These are phyloP conservation scores for Diaporthe nobilis DNA, from an alignment of 2,329 filamentous ascomycete genomes.

Conservation along the genomic window DNA sequence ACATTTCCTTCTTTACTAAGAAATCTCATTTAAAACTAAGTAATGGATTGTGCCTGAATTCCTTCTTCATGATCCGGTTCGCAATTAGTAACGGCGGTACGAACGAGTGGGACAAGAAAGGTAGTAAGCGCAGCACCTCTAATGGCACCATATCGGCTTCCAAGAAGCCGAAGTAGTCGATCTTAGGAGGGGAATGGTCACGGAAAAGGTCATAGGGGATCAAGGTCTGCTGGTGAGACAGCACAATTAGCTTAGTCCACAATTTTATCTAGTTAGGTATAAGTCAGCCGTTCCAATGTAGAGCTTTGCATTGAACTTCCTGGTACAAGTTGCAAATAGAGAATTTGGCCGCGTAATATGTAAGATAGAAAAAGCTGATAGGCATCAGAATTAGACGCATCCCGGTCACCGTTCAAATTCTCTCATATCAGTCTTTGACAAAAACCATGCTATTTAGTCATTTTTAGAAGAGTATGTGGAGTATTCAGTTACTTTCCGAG, in stretches of 20 bases:
- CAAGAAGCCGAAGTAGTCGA: constrained; percentile 3
- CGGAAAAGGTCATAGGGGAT: not conserved
- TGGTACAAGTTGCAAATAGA: not conserved
- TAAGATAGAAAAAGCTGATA: not conserved
- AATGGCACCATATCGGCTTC: not conserved
- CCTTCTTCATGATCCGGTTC: no score
- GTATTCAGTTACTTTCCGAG: no score
- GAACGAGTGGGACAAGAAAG: not conserved
- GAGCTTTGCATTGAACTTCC: not conserved
- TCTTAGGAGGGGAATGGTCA: not conserved
- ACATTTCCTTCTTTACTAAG: no score
- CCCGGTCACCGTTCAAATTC: no score
- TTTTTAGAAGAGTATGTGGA: no score
- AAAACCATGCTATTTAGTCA: no score
- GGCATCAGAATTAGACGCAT: no score
- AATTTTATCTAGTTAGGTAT: not conserved
- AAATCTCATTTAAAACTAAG: no score
- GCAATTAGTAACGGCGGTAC: not conserved
- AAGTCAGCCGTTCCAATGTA: not conserved
- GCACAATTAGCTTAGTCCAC: not conserved
- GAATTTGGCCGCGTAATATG: not conserved
- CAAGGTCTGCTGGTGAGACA: not conserved
- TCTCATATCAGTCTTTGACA: no score
- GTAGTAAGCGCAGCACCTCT: not conserved
- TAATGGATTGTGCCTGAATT: no score